Evolutionary conservation across 2,329 filamentous ascomycete genomes (phyloP), one percentile per base, ranked within the genome.

Genomic region (Phaeosphaeriaceae sp.): DNA sequence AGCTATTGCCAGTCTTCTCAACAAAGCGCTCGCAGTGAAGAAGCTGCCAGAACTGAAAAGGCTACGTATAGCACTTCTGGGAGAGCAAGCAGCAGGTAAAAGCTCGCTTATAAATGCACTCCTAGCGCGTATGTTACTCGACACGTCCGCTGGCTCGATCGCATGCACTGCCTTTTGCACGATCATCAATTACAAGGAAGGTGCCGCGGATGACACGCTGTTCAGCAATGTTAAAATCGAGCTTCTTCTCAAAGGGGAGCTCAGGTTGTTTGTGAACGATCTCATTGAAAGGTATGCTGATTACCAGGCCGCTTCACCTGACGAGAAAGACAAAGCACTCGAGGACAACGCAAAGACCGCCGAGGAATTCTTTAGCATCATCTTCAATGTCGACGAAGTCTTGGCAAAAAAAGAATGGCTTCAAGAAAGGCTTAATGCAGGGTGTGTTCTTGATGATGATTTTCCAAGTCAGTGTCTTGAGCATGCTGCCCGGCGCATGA

Each of bases 51-150:
- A 45, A 0, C 15, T 53, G 13, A 51, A 40, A 5, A 13, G 40
- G 5, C 27, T 50, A 13, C 40, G 20, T 5, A 15, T 67, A 4
- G 65, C 60, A 1, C 20, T 63, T 19, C 55, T 62, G 3, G 66
- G 64, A 13, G 49, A 61, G 2, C 62, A 68, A 10, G 58, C 62
- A 0, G 22, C 53, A 1, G 66, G 63, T 0, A 67, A 67, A 33
- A 63, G 58, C 40, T 52, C 63, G 1, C 7, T 53, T 0, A 53
- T 62, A 36, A 68, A 62, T 40, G 57, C 58, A 4, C 21, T 65
- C 1, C 22, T 68, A 1, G 57, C 58, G 9, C 57, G 61, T 9
- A 20, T 52, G 2, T 44, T 68, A 4, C 33, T 63, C 1, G 54
- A 53, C 15, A 46, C 17, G 1, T 59, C 62, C 1, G 53, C 52